A percentile compares a stretch with the other conserved stretches of the same genome.
phyloP scores from a whole-genome alignment of 768 basidiomycete species.

The Macrocybe gigantea region DNA sequence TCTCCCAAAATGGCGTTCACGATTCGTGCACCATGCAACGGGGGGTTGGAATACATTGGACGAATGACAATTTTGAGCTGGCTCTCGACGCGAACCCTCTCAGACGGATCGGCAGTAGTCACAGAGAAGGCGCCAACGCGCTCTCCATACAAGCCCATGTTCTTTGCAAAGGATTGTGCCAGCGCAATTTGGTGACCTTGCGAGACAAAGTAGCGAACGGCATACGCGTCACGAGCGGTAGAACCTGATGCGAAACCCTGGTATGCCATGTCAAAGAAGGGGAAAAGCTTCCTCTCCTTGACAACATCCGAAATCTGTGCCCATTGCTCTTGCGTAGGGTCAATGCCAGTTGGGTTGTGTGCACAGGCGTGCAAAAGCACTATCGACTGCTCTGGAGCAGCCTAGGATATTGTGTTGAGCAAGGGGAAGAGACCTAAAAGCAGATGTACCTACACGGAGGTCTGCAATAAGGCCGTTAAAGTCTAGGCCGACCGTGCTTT shows the following conservation, averaged over 20 bases:
- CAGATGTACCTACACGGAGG: slow-evolving; percentile 53
- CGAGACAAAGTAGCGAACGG: slow-evolving; percentile 88
- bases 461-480: slow-evolving; percentile 88
- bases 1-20: slow-evolving; percentile 80
- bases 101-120: slow-evolving; percentile 58
- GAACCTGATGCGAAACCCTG: slow-evolving; percentile 97
- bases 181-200: slow-evolving; percentile 89
- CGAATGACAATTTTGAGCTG: slow-evolving; percentile 95
- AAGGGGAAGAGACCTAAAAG: neutral
- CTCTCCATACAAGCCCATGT: slow-evolving; percentile 98
- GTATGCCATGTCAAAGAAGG: slow-evolving; percentile 99
- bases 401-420: slow-evolving; percentile 23
- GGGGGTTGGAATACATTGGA: slow-evolving; percentile 98
- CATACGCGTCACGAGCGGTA: slow-evolving; percentile 87
- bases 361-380: slow-evolving; percentile 96
- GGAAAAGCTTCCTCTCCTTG: slow-evolving; percentile 87
- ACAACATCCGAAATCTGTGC: slow-evolving; percentile 80
- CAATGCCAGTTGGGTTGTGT: slow-evolving; percentile 98
- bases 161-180: slow-evolving; percentile 96
- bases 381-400: slow-evolving; percentile 72
- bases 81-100: slow-evolving; percentile 84
- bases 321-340: slow-evolving; percentile 94
- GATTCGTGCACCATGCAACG: slow-evolving; percentile 82
- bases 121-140: slow-evolving; percentile 97
- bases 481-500: slow-evolving; percentile 86